Conservation (phyloP, 1,284 basidiomycete genomes). For the Trichosporon ovoides region DNA sequence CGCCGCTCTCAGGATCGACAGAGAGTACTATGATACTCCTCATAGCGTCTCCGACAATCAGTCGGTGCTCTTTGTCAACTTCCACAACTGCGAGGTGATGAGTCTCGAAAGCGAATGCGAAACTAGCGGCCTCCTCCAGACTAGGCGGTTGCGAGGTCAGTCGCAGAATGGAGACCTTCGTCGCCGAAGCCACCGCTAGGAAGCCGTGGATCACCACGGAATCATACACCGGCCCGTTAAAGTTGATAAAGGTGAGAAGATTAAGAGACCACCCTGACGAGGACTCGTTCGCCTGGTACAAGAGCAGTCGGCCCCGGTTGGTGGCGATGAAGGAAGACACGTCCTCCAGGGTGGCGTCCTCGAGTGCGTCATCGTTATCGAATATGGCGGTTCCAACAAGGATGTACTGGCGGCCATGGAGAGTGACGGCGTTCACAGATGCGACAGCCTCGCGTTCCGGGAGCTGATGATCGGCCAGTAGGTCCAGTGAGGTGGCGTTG, state of each 20-base stretch:
- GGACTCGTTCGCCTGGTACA: constrained; percentile 25
- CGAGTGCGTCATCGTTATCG: constrained; percentile 26
- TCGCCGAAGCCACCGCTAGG: constrained; percentile 63
- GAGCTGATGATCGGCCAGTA: constrained; percentile 27
- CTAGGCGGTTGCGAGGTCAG: constrained; percentile 9
- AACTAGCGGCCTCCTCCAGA: constrained; percentile 56
- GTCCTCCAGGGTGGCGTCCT: constrained; percentile 26
- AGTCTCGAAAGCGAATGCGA: constrained; percentile 76
- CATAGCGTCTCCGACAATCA: constrained; percentile 71
- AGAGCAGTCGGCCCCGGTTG: constrained; percentile 37
- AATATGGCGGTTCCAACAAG: constrained; percentile 44
- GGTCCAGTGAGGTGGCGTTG: constrained; percentile 60
- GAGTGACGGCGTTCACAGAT: constrained; percentile 24
- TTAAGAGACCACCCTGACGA: background rate
- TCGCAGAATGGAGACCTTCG: constrained; percentile 51
- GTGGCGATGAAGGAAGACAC: constrained; percentile 22
- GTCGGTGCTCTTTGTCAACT: constrained; percentile 51
- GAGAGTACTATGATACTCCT: constrained; percentile 71
- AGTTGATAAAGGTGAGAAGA: constrained; percentile 16
- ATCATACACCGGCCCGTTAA: constrained; percentile 18
- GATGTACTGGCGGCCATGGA: constrained; percentile 35
- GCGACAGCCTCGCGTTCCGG: constrained; percentile 33
- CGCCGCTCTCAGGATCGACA: constrained; percentile 49
- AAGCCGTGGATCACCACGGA: constrained; percentile 37
- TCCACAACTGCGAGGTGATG: constrained; percentile 53